Conservation (phyloP, 1,284 basidiomycete genomes). For the Boletellus dicymbophilus region DNA sequence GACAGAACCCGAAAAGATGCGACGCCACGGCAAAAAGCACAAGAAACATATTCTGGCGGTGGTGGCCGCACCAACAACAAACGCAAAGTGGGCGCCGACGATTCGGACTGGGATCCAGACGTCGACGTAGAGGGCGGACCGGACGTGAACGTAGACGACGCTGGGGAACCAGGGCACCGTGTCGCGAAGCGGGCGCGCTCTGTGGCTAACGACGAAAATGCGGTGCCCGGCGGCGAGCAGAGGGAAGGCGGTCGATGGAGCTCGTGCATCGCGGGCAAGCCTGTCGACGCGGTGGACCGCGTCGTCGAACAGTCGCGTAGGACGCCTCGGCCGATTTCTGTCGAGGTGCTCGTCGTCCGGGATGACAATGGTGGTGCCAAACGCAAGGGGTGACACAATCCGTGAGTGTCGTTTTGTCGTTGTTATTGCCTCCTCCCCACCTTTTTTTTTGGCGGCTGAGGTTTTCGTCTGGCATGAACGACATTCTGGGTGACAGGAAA, state of each 20-base stretch:
- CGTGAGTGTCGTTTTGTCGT: slow-evolving; percentile 52
- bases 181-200: no score
- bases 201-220: slow-evolving; percentile 26
- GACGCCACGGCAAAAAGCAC: slow-evolving; percentile 12
- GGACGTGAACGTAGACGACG: slow-evolving; percentile 10
- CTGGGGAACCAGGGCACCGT: slow-evolving; percentile 30
- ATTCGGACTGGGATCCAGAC: no score
- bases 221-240: slow-evolving; percentile 6
- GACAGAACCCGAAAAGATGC: slow-evolving; percentile 50
- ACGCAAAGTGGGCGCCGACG: no score
- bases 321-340: slow-evolving; percentile 37
- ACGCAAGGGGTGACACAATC: slow-evolving; percentile 54
- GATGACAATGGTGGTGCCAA: slow-evolving; percentile 39
- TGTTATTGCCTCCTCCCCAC: no score
- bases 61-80: no score
- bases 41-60: no score
- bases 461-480: background rate
- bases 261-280: slow-evolving; percentile 59
- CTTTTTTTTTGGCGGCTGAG: no score
- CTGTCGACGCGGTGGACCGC: slow-evolving; percentile 47
- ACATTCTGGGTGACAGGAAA: slow-evolving; percentile 17
- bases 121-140: slow-evolving; percentile 9
- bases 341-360: slow-evolving; percentile 30
- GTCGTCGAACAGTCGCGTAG: slow-evolving; percentile 35
- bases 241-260: slow-evolving; percentile 64